phyloP scores from a whole-genome alignment of 2,329 filamentous ascomycete genomes.

The Aspergillus pseudotamarii region DNA sequence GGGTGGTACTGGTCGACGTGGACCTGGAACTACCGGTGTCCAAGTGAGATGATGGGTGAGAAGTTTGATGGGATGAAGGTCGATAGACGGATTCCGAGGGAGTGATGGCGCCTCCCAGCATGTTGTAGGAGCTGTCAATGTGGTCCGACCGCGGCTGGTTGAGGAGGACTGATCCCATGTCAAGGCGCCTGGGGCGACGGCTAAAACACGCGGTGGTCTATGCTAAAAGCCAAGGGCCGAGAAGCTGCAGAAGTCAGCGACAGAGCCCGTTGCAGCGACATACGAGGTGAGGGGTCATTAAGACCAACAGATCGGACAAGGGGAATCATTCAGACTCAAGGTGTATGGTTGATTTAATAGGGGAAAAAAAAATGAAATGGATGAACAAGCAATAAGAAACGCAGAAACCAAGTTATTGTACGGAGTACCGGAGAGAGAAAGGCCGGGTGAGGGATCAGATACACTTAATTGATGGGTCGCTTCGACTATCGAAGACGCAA shows the following conservation, averaged over 20 bases:
- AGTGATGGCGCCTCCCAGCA: constrained; percentile 55
- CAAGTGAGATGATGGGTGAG: constrained; percentile 27
- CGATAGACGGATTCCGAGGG: constrained; percentile 43
- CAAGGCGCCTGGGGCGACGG: constrained; percentile 36
- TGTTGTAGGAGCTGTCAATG: constrained; percentile 71
- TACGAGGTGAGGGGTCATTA: constrained; percentile 9
- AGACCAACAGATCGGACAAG: background rate
- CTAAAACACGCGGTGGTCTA: constrained; percentile 12
- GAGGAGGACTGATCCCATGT: constrained; percentile 64
- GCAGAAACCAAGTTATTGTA: background rate
- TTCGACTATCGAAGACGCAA: background rate
- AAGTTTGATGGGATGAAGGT: constrained; percentile 30
- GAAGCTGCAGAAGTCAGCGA: constrained; percentile 19
- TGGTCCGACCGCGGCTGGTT: constrained; percentile 74
- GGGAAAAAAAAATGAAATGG: background rate
- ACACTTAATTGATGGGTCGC: background rate
- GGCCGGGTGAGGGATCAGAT: background rate
- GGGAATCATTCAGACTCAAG: background rate
- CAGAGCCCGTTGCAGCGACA: constrained; percentile 5
- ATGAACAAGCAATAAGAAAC: background rate
- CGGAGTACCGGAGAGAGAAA: background rate
- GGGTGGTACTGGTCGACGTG: constrained; percentile 36
- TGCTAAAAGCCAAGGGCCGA: constrained; percentile 14
- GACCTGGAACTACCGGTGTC: constrained; percentile 34
- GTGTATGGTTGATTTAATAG: background rate